Base-by-base conservation (phyloP, 495 filamentous ascomycete species). In the Xylaria telfairii region DNA sequence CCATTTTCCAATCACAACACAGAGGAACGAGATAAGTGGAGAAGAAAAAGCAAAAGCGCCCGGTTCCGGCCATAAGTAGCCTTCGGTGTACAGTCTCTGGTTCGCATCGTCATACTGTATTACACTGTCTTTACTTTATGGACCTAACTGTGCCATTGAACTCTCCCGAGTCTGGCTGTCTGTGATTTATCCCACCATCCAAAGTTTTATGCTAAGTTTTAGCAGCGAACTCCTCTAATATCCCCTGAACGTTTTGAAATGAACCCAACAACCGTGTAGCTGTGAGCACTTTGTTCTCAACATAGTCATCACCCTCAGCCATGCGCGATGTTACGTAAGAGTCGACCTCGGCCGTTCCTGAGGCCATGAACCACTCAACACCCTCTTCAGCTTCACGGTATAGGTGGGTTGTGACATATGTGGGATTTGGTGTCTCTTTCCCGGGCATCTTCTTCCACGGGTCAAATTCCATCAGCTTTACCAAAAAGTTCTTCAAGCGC, bases 401-500 rank as follows among this genome's bases (percentile, higher is more conserved):
- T 2, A 75, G 28, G 26, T 37, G 2, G 61, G 46, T 65, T 34
- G 76, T 76, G 4, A 68, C 15, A 32, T 62, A 71, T 0, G 64
- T 28, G 6, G 68, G 68, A 56, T 44, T 53, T 69, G 71, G 41
- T 37, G n/a, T 0, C 15, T 30, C 7, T 8, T 15, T 39, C 32
- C 15, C 37, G 1, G 2, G 49, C 41, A 54, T 0, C 41, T 44
- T 32, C 61, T 61, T 28, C 71, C 74, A 75, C 49, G 76, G 74
- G 56, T 78, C 75, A 10, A 71, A 44, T 51, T 72, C 67, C 74
- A 76, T 76, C 56, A 78, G 15, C 56, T 53, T 61, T 26, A 76
- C 13, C 26, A 76, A 47, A 2, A 72, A 59, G 44, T 78, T 78
- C 62, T 72, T 76, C 60, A 78, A 47, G 30, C 9, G 24, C 17